Percentiles rank a stretch among this genome's conserved stretches.
These are phyloP conservation scores for Vitellaria paradoxa DNA, from an alignment of 179 eudicot species.

Conservation along the genomic window DNA sequence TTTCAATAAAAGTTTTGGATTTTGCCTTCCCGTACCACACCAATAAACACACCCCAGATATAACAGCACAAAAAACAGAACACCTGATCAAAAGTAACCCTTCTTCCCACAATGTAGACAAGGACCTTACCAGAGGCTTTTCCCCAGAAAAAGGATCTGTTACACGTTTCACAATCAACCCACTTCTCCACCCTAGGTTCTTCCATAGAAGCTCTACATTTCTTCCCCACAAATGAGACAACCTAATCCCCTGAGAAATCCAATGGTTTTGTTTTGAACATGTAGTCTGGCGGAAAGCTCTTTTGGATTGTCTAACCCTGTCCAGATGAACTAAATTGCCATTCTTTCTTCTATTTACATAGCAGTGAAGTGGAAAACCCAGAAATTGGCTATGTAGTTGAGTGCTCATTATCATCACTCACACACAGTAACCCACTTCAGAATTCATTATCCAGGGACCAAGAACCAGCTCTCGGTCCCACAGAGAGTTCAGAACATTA, in stretches of 20 bases:
- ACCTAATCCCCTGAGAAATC: slow-evolving; percentile 59
- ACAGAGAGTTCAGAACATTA: slow-evolving; percentile 15
- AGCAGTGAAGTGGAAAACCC: slow-evolving; percentile 50
- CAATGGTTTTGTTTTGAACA: slow-evolving; percentile 60
- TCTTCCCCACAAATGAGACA: slow-evolving; percentile 71
- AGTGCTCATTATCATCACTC: slow-evolving; percentile 51
- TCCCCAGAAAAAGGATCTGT: slow-evolving; percentile 53
- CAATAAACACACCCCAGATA: slow-evolving; percentile 82
- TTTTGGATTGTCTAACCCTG: slow-evolving; percentile 25
- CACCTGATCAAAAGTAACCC: slow-evolving; percentile 77
- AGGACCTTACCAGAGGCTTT: slow-evolving; percentile 47
- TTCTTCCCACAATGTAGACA: slow-evolving; percentile 82
- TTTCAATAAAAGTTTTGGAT: slow-evolving; percentile 72
- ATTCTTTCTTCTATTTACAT: slow-evolving; percentile 34
- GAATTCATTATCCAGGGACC: slow-evolving; percentile 45
- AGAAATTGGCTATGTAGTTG: slow-evolving; percentile 57
- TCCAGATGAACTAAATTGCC: slow-evolving; percentile 29
- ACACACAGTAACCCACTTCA: slow-evolving; percentile 15
- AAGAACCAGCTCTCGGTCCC: slow-evolving; percentile 49
- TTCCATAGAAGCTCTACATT: slow-evolving; percentile 58
- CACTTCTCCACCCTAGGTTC: slow-evolving; percentile 49
- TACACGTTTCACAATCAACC: slow-evolving; percentile 56
- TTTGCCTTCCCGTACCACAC: slow-evolving; percentile 86
- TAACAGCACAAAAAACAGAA: slow-evolving; percentile 75
- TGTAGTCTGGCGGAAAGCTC: slow-evolving; percentile 30